Evolutionary conservation across 2,329 filamentous ascomycete genomes (phyloP), one percentile per base, ranked within the genome.

Genomic region (Talaromyces sp.): DNA sequence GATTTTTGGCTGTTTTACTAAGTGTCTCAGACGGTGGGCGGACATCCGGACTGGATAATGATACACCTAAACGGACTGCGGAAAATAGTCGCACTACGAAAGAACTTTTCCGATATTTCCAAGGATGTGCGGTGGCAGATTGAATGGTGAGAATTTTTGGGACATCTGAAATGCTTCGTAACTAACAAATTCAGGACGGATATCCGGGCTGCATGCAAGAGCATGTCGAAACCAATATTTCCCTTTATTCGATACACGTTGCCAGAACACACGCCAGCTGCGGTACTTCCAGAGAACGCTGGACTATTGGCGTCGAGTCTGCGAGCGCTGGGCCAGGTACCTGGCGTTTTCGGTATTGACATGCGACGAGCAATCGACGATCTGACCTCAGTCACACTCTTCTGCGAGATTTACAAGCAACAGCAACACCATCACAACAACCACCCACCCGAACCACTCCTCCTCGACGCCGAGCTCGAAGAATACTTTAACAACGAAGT

Each of bases 401-500:
- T 74, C 53, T 69, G 72, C 9, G 74, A 77, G 63, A 75, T 73
- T 68, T 69, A 75, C 61, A 75, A 73, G 58, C 67, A 32, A 2
- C 52, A 62, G 30, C 68, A 65, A 8, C 65, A 66, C 11, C 68
- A 69, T 39, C 36, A 55, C n/a, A 71, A 75, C 59, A 71, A 75
- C 59, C 66, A 68, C 56, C 72, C 73, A 4, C 69, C 62, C 36
- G 67, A 65, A 8, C 65, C 67, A 10, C 69, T 69, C 51, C 56
- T 61, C n/a, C 73, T 75, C 61, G 67, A 69, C 55, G 73, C 74
- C 2, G 70, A 75, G 54, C 71, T 69, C 2, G 74, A 77, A 63
- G 69, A 72, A 57, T 77, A 76, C 65, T 77, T 74, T 64, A 77
- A 77, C 60, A 74, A 71, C 11, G 74, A 77, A 63, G 74, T 76